Conservation (phyloP, 345 rosid genomes). For the Arabidopsis arenosa region DNA sequence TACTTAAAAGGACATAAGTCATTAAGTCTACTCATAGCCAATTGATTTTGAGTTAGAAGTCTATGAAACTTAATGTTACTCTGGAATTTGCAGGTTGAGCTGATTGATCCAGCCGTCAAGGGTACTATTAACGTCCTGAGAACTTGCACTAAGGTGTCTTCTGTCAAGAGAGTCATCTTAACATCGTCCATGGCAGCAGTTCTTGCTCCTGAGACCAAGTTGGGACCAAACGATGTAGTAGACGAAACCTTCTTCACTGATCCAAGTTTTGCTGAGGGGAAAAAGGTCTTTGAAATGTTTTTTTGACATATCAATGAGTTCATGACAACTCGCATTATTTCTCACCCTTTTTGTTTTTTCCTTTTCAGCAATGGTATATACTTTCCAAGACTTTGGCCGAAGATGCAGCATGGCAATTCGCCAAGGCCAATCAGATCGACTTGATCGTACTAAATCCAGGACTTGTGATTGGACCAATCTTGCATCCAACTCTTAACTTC, state of each 20-base stretch:
- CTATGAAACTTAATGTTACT: background rate
- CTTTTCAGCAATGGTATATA: constrained; percentile 48
- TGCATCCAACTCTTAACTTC: constrained; percentile 50
- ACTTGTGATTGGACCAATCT: constrained; percentile 49
- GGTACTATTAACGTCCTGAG: constrained; percentile 57
- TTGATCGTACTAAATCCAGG: constrained; percentile 51
- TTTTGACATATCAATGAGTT: constrained; percentile 2
- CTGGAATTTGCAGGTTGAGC: constrained; percentile 31
- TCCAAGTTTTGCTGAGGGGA: constrained; percentile 40
- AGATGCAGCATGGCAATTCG: constrained; percentile 54
- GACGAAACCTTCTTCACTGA: constrained; percentile 59
- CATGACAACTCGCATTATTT: background rate
- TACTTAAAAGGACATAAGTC: background rate
- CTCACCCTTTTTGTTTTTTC: background rate
- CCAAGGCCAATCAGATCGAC: constrained; percentile 50
- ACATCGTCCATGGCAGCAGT: constrained; percentile 57
- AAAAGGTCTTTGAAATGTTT: constrained; percentile 32
- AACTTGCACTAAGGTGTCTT: constrained; percentile 52
- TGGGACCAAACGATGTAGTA: constrained; percentile 41
- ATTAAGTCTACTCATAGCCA: background rate
- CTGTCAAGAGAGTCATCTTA: constrained; percentile 55
- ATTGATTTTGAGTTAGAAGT: background rate
- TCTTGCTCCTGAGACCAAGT: constrained; percentile 36
- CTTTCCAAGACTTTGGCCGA: constrained; percentile 56
- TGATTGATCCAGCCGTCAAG: constrained; percentile 58